Base-by-base conservation (phyloP, 139 green algal genomes). In the Eudorina sp. region DNA sequence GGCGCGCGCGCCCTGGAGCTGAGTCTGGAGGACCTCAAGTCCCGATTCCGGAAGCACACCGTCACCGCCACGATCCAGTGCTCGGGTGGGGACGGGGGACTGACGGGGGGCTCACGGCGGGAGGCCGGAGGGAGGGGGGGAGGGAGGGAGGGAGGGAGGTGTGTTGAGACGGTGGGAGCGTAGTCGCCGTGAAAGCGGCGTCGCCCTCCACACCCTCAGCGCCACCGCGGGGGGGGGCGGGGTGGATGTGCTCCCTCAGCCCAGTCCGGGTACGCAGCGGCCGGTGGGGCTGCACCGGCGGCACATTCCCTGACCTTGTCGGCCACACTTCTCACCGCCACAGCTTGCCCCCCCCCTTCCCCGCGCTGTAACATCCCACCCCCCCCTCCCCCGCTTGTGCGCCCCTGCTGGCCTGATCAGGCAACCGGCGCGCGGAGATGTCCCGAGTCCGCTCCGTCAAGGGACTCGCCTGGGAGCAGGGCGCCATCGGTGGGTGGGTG, bases 381-480 rank as follows among this genome's bases (percentile, higher is more conserved):
- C 53, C 53, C 25, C 53, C 4, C 53, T 19, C 53, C 6, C 53
- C 25, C 53, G 4, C 53, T n/a, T 11, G 4, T 23, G 27, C 53
- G 21, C 53, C 21, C 1, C 66, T 1, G 64, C 25, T 27, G 45
- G 55, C 41, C 48, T 31, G 29, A 36, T 84, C 94, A 70, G 96
- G 96, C 84, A 99, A 99, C 93, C 91, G 97, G 31, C 93, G 97
- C 31, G 92, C 92, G 21, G 95, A 96, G 74, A 94, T 97, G 90
- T 95, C 94, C 45, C 80, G 53, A 0, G 74, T 94, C n/a, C 89
- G 87, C 86, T 66, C 68, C 19, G 92, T 97, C 62, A 96, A 97
- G 88, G 96, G 96, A 8, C 89, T 97, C 53, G 93, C 95, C 53
- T 99, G 96, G 95, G 93, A 94, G 51, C 76, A 89, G 4, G 96